A percentile compares a stretch with the other conserved stretches of the same genome.
Evolutionary conservation across 176 grass and related monocot species (phyloP).

Genomic region (Aegilops sharonensis): DNA sequence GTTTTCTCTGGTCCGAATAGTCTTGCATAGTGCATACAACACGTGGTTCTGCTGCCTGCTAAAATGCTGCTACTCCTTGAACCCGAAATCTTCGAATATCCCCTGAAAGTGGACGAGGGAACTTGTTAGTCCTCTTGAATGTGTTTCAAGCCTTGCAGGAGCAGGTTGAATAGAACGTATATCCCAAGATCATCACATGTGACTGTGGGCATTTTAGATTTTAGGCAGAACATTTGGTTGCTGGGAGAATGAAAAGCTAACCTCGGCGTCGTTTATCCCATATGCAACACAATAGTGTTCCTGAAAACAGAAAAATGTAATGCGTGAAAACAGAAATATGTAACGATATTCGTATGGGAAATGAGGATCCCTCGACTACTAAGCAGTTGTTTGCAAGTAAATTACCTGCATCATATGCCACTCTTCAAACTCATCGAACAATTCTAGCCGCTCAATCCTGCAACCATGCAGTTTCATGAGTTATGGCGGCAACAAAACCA

Average conservation of each 20-base stretch:
- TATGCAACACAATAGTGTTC: conserved; percentile 94
- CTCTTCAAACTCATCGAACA: conserved; percentile 99
- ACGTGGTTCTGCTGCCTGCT: background rate
- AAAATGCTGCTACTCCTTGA: conserved; percentile 25
- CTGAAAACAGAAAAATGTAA: conserved; percentile 43
- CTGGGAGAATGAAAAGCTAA: conserved; percentile 25
- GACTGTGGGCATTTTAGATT: background rate
- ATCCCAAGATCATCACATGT: background rate
- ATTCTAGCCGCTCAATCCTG: conserved; percentile 85
- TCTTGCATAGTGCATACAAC: background rate
- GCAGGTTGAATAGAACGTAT: background rate
- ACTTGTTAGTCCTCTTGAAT: background rate
- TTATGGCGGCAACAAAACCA: background rate
- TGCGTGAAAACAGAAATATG: conserved; percentile 17
- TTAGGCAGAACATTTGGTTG: background rate
- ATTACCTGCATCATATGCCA: conserved; percentile 99
- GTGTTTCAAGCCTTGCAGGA: background rate
- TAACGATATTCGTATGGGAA: background rate
- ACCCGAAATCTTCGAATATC: conserved; percentile 57
- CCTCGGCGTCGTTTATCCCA: conserved; percentile 79
- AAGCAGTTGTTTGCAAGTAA: background rate
- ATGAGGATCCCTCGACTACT: background rate
- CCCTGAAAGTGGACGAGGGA: conserved; percentile 44
- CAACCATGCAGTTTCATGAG: conserved; percentile 10
- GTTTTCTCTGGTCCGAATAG: background rate